Evolutionary conservation across 139 green algal species (phyloP).

Genomic region (Ulvella scutata): DNA sequence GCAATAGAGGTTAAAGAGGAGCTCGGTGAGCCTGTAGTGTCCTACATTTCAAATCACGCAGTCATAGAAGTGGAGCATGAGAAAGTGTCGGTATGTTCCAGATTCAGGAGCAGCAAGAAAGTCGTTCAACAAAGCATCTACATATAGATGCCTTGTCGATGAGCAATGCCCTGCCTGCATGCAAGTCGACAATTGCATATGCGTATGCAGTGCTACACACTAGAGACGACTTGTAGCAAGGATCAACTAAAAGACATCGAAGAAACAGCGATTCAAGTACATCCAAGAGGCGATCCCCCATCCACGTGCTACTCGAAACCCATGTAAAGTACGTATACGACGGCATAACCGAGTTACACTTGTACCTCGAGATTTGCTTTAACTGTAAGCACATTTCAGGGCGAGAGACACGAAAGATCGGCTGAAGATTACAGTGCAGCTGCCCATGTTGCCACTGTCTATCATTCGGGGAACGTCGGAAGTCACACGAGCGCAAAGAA

Average conservation of each 20-base stretch:
- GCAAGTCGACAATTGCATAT: too few relatives aligned
- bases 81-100: background rate
- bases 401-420: background rate
- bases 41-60: background rate
- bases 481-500: background rate
- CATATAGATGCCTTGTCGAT: too few relatives aligned
- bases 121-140: too few relatives aligned
- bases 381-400: too few relatives aligned
- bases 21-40: background rate
- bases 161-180: too few relatives aligned
- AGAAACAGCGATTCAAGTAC: background rate
- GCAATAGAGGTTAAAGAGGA: too few relatives aligned
- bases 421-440: background rate
- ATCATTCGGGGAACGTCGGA: background rate
- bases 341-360: too few relatives aligned
- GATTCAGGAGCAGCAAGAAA: too few relatives aligned
- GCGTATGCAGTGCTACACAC: background rate
- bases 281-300: conserved; percentile 1
- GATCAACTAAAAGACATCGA: background rate
- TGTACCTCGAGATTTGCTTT: too few relatives aligned
- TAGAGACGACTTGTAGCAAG: background rate
- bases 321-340: too few relatives aligned
- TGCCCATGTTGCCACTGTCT: background rate
- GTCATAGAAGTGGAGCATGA: background rate
- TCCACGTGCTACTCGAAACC: too few relatives aligned